phyloP scores from a whole-genome alignment of 805 yeast genomes.

The Cyberlindnera maclurae region DNA sequence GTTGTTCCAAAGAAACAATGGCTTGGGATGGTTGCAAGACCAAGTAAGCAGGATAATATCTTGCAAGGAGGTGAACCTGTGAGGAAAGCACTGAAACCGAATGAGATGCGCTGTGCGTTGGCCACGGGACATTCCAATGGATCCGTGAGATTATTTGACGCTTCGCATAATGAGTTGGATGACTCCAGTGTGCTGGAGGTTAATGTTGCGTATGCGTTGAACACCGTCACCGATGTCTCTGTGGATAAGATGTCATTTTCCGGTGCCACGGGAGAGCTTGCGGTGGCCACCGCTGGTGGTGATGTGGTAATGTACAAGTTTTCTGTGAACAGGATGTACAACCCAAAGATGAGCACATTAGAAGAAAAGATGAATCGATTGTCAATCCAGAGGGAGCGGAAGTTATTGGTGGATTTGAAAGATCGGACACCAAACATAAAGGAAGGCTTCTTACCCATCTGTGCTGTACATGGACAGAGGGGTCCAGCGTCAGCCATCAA shows the following conservation, averaged over 20 bases:
- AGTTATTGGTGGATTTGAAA: constrained; percentile 39
- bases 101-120: constrained; percentile 49
- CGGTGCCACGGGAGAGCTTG: constrained; percentile 66
- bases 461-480: constrained; percentile 35
- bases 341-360: constrained; percentile 29
- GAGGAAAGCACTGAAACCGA: constrained; percentile 38
- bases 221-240: constrained; percentile 36
- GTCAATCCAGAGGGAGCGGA: constrained; percentile 23
- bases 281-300: constrained; percentile 62
- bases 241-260: constrained; percentile 65
- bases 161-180: constrained; percentile 65
- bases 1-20: constrained; percentile 60
- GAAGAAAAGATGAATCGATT: constrained; percentile 25
- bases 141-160: constrained; percentile 75
- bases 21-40: constrained; percentile 67
- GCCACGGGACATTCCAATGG: constrained; percentile 89
- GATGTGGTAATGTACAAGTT: constrained; percentile 71
- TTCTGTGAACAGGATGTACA: constrained; percentile 43
- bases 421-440: constrained; percentile 45
- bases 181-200: constrained; percentile 55
- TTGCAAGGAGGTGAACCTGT: constrained; percentile 78
- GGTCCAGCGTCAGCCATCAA: constrained; percentile 54
- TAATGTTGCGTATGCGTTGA: constrained; percentile 43
- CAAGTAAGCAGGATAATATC: constrained; percentile 36
- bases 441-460: constrained; percentile 58